Percentiles rank a stretch among this genome's conserved stretches.
Evolutionary conservation across 768 basidiomycete species (phyloP).

Genomic region (Pulveroboletus sp.): DNA sequence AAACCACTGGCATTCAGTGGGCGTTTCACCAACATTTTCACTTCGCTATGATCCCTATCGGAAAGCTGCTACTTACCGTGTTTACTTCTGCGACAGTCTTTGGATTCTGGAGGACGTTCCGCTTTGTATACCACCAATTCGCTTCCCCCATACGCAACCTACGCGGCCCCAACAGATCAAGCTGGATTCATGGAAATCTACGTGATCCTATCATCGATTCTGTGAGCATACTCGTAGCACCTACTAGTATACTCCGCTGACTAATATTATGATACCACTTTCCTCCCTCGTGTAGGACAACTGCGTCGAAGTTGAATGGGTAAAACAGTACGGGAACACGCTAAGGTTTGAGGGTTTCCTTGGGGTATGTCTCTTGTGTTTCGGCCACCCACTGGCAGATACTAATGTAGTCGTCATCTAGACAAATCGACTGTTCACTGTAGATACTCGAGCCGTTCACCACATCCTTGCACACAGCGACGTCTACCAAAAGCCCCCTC

Average conservation of each 20-base stretch:
- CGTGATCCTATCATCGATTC: neutral
- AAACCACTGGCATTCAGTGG: too few species aligned
- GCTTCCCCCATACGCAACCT: neutral
- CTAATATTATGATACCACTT: neutral
- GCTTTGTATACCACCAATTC: neutral
- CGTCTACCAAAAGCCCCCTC: neutral
- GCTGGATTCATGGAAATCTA: neutral
- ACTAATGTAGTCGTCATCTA: neutral
- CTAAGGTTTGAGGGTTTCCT: conserved; percentile 9
- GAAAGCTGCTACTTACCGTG: neutral
- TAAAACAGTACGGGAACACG: neutral
- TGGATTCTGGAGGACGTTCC: neutral
- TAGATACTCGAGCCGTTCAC: conserved; percentile 4
- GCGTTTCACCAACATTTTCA: too few species aligned
- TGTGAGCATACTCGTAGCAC: neutral
- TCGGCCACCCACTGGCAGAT: too few species aligned
- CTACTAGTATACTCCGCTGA: neutral
- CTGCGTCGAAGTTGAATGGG: conserved; percentile 15
- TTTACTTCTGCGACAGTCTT: neutral
- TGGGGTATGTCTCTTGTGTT: neutral
- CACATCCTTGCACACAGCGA: neutral
- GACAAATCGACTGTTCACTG: conserved; percentile 1
- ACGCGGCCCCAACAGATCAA: neutral
- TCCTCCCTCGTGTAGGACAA: conserved; percentile 1
- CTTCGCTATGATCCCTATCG: neutral